Evolutionary conservation across 2,329 filamentous ascomycete genomes (phyloP).

Genomic region (Talaromyces rugulosus): DNA sequence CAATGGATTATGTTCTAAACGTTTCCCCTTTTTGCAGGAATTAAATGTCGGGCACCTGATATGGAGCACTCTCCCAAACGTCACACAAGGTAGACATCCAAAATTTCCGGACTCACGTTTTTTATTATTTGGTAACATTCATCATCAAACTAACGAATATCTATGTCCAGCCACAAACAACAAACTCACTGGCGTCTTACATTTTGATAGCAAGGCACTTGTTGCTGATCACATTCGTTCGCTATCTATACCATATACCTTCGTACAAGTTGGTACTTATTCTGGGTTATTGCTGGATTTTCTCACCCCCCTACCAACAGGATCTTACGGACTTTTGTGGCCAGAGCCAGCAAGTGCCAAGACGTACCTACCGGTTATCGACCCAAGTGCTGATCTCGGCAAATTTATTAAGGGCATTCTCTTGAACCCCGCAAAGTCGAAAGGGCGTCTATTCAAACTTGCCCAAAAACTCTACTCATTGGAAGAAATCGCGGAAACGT

Average conservation of each 20-base stretch:
- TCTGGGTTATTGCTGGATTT: conserved; percentile 46
- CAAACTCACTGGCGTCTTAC: conserved; percentile 32
- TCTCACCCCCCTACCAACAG: conserved; percentile 19
- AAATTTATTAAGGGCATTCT: conserved; percentile 36
- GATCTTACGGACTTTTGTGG: conserved; percentile 20
- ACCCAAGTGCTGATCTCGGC: conserved; percentile 32
- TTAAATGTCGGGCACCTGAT: conserved; percentile 23
- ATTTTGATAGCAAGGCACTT: conserved; percentile 57
- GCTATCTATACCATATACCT: conserved; percentile 47
- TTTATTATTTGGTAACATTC: not conserved
- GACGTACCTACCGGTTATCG: conserved; percentile 28
- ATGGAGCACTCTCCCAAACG: conserved; percentile 22
- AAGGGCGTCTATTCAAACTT: conserved; percentile 34
- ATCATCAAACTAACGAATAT: not conserved
- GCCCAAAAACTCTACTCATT: conserved; percentile 29
- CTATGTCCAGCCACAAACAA: conserved; percentile 24
- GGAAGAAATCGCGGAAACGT: conserved; percentile 26
- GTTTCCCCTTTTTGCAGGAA: not conserved
- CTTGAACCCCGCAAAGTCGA: conserved; percentile 30
- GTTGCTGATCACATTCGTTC: conserved; percentile 51
- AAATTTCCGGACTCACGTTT: not conserved
- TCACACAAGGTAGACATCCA: conserved; percentile 19
- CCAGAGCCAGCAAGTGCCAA: conserved; percentile 9
- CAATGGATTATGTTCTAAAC: conserved; percentile 13
- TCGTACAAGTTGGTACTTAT: conserved; percentile 53